phyloP scores from a whole-genome alignment of 2,329 filamentous ascomycete species.

The Neofusicoccum sp. region DNA sequence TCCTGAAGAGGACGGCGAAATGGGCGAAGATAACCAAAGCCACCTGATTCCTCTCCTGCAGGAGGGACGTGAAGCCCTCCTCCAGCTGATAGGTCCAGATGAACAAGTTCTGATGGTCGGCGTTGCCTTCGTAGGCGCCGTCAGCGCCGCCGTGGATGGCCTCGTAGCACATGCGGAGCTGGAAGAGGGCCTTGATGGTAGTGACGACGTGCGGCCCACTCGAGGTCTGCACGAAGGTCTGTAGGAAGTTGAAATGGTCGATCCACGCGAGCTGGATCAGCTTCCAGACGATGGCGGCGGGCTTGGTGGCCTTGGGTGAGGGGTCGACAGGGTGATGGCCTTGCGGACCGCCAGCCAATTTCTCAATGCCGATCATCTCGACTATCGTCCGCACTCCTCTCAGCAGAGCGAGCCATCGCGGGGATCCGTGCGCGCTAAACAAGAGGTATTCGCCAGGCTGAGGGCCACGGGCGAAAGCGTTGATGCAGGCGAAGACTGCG shows the following conservation, averaged over 20 bases:
- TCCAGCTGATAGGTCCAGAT: conserved; percentile 29
- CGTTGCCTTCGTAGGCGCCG: neutral
- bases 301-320: neutral
- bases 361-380: neutral
- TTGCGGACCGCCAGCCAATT: neutral
- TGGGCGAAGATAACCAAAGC: conserved; percentile 30
- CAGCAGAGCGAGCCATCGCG: neutral
- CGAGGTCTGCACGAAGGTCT: conserved; percentile 24
- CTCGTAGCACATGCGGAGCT: conserved; percentile 24
- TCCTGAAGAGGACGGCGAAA: conserved; percentile 29
- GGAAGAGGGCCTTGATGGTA: conserved; percentile 25
- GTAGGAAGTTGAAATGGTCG: conserved; percentile 15
- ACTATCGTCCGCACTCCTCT: neutral
- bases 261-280: neutral
- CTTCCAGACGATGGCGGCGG: neutral
- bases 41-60: conserved; percentile 27
- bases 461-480: neutral
- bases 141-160: conserved; percentile 12
- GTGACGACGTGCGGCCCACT: conserved; percentile 16
- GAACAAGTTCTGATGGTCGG: conserved; percentile 23
- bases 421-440: neutral
- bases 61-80: conserved; percentile 25
- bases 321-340: neutral
- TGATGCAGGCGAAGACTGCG: neutral
- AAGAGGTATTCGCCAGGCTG: neutral